These are phyloP conservation scores for Fraxinus floribunda DNA, from an alignment of 305 asterid genomes.

Conservation along the genomic window DNA sequence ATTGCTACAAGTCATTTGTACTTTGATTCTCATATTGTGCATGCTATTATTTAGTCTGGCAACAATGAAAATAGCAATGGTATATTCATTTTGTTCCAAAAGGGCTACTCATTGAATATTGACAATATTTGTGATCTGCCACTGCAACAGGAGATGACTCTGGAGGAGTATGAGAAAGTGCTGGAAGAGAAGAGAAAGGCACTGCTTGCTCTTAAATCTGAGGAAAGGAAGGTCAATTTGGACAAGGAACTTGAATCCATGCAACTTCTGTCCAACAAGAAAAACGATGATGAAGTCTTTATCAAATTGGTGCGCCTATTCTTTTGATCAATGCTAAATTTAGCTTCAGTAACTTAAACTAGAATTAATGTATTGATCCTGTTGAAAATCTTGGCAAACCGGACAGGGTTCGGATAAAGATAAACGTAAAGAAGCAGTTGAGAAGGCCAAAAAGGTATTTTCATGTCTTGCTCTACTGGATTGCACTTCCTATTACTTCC, in stretches of 20 bases:
- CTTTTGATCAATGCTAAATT: background rate
- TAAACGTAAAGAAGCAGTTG: slow-evolving; percentile 45
- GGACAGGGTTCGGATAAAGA: slow-evolving; percentile 45
- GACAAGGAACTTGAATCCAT: slow-evolving; percentile 65
- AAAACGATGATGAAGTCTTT: slow-evolving; percentile 58
- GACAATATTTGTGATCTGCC: background rate
- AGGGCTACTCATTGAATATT: background rate
- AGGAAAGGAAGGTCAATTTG: slow-evolving; percentile 66
- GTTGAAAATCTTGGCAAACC: background rate
- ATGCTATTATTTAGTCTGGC: background rate
- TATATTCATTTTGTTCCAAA: background rate
- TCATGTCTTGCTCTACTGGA: background rate
- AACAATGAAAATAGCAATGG: background rate
- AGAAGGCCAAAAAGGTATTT: slow-evolving; percentile 47
- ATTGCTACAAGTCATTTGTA: background rate
- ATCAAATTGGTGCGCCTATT: slow-evolving; percentile 49
- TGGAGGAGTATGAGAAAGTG: slow-evolving; percentile 74
- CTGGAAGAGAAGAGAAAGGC: slow-evolving; percentile 68
- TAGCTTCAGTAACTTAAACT: background rate
- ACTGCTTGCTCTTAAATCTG: slow-evolving; percentile 47
- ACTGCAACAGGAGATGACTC: slow-evolving; percentile 57
- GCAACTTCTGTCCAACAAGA: slow-evolving; percentile 67
- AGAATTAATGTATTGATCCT: background rate
- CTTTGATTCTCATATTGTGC: background rate
- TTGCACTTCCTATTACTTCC: background rate